A percentile compares a stretch with the other conserved stretches of the same genome.
Conservation (phyloP, 352 stramenopile species). For the Phytophthora citricola region DNA sequence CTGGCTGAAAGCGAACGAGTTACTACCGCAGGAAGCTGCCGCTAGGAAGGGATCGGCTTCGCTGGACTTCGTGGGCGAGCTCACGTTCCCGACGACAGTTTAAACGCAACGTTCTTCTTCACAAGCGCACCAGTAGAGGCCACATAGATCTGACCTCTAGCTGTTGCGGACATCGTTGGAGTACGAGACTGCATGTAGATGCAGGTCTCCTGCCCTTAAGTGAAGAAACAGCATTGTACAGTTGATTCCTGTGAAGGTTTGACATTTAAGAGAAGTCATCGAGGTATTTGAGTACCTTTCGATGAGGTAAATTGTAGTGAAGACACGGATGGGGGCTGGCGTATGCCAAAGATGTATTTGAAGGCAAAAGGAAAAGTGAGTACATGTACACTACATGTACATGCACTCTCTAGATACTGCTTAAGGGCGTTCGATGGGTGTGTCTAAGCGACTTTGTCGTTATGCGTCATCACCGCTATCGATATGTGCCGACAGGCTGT, state of each 20-base stretch:
- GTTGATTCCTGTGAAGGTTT: not conserved
- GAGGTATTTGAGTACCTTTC: not conserved
- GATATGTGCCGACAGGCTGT: too few species aligned
- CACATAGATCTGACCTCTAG: not conserved
- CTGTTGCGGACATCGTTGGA: not conserved
- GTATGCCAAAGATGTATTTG: too few species aligned
- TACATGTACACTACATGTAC: too few species aligned
- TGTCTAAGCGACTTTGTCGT: too few species aligned
- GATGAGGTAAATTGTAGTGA: not conserved
- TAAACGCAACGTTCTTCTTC: conserved; percentile 4
- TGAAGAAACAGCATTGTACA: not conserved
- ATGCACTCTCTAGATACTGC: too few species aligned
- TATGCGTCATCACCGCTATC: too few species aligned
- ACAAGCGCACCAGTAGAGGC: conserved; percentile 1
- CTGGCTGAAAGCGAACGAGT: conserved; percentile 69
- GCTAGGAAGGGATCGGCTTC: conserved; percentile 23
- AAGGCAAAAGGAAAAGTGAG: too few species aligned
- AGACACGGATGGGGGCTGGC: too few species aligned
- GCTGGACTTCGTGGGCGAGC: conserved; percentile 45
- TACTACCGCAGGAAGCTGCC: conserved; percentile 38
- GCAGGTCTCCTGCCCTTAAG: conserved; percentile 2
- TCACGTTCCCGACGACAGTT: conserved; percentile 34
- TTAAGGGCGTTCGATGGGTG: too few species aligned
- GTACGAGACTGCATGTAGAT: conserved; percentile 2
- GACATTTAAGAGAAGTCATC: conserved; percentile 7